Evolutionary conservation across 164 flowering plant genomes (phyloP).

Genomic region (Taxillus chinensis): DNA sequence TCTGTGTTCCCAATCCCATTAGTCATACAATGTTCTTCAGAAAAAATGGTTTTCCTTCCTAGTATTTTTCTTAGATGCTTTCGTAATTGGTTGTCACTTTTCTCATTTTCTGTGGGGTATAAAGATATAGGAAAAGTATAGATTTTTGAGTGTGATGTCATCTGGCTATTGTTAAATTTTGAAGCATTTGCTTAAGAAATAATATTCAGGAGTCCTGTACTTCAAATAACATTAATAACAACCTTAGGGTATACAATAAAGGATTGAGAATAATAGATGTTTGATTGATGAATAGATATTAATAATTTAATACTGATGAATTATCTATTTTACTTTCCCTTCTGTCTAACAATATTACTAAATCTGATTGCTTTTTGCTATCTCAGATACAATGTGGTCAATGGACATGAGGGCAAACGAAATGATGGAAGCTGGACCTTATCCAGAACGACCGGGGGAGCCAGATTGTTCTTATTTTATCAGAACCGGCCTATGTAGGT

Average conservation of each 20-base stretch:
- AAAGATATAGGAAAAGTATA: too few species aligned
- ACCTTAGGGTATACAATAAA: too few species aligned
- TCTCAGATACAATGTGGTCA: slow-evolving; percentile 77
- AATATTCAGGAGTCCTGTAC: too few species aligned
- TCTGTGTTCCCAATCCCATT: too few species aligned
- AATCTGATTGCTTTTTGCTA: slow-evolving; percentile 4
- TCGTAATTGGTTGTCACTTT: not conserved
- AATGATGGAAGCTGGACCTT: slow-evolving; percentile 60
- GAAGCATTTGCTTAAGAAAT: too few species aligned
- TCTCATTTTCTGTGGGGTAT: not conserved
- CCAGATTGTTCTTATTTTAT: slow-evolving; percentile 88
- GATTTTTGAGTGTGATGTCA: too few species aligned
- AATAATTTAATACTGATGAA: not conserved
- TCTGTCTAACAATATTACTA: not conserved
- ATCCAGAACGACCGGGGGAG: slow-evolving; percentile 91
- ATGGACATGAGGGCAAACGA: slow-evolving; percentile 66
- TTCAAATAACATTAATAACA: too few species aligned
- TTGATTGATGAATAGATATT: not conserved
- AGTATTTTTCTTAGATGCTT: too few species aligned
- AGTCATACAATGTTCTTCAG: too few species aligned
- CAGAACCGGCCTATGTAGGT: slow-evolving; percentile 90
- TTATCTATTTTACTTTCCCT: not conserved
- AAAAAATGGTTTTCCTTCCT: too few species aligned
- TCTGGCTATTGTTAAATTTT: too few species aligned
- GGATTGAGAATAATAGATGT: not conserved